These are phyloP conservation scores for Prunus armeniaca DNA, from an alignment of 306 rosid genomes.

Conservation along the genomic window DNA sequence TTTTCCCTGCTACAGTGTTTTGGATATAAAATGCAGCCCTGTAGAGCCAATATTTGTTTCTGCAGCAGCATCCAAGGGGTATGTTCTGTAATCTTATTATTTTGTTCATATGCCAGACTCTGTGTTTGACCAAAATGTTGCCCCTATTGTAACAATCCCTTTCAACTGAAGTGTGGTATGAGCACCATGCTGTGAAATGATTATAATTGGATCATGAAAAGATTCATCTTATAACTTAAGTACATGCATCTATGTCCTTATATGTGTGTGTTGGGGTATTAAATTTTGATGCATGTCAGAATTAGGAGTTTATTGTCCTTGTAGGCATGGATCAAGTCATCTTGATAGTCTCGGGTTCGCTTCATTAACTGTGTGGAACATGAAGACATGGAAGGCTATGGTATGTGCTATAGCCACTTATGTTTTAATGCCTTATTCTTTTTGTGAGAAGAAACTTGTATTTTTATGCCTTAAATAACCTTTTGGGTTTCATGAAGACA, in stretches of 20 bases:
- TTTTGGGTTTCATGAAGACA: conserved; percentile 73
- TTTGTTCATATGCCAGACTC: conserved; percentile 5
- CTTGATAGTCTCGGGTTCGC: conserved; percentile 70
- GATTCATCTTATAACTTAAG: not conserved
- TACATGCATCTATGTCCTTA: not conserved
- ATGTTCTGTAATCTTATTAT: conserved; percentile 15
- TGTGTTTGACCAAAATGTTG: not conserved
- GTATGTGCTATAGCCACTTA: conserved; percentile 39
- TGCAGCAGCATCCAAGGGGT: conserved; percentile 95
- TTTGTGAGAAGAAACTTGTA: not conserved
- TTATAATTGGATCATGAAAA: not conserved
- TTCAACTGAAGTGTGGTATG: conserved; percentile 2
- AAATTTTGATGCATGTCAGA: conserved; percentile 16
- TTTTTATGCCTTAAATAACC: conserved; percentile 39
- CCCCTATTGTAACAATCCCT: conserved; percentile 6
- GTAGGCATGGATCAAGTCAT: conserved; percentile 61
- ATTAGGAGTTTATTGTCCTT: conserved; percentile 24
- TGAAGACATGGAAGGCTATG: conserved; percentile 95
- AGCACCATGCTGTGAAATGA: conserved; percentile 6
- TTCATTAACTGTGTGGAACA: conserved; percentile 92
- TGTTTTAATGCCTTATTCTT: not conserved
- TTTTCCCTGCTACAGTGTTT: conserved; percentile 53
- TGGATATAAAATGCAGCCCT: conserved; percentile 97
- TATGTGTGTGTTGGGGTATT: conserved; percentile 9
- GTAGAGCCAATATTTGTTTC: conserved; percentile 92